Evolutionary conservation across 352 stramenopile genomes (phyloP).

Genomic region (Globisporangium barbulae): DNA sequence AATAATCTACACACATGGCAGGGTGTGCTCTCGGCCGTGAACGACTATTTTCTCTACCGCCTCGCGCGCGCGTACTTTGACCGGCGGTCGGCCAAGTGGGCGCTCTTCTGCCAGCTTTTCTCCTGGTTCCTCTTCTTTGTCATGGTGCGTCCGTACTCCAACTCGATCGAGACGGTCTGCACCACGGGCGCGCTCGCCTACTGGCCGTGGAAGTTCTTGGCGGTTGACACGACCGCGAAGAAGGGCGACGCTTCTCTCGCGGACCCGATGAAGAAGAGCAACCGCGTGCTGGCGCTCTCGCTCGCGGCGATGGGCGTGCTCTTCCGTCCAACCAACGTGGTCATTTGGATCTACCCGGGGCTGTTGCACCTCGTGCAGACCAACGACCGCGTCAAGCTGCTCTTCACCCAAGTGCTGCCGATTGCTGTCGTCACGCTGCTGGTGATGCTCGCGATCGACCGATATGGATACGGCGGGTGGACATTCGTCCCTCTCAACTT

Average conservation of each 20-base stretch:
- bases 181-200: constrained; percentile 67
- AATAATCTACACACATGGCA: constrained; percentile 12
- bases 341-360: constrained; percentile 77
- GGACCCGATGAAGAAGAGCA: constrained; percentile 24
- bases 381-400: constrained; percentile 29
- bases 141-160: constrained; percentile 85
- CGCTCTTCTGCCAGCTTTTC: constrained; percentile 68
- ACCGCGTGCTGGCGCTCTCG: constrained; percentile 39
- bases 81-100: constrained; percentile 56
- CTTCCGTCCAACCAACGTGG: constrained; percentile 75
- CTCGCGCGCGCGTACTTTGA: constrained; percentile 66
- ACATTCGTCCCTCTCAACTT: constrained; percentile 88
- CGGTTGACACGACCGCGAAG: constrained; percentile 31
- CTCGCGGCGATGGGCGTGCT: constrained; percentile 72
- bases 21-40: constrained; percentile 57
- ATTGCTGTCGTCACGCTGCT: constrained; percentile 51
- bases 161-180: constrained; percentile 80
- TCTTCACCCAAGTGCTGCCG: constrained; percentile 48
- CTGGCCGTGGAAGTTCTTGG: constrained; percentile 75
- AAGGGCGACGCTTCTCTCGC: constrained; percentile 23
- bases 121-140: constrained; percentile 88
- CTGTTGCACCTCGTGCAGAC: constrained; percentile 51
- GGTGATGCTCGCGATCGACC: constrained; percentile 74
- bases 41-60: constrained; percentile 77
- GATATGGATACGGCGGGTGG: constrained; percentile 71